A percentile compares a stretch with the other conserved stretches of the same genome.
These are phyloP conservation scores for Cicer pinnatifidum DNA, from an alignment of 306 rosid species.

Conservation along the genomic window DNA sequence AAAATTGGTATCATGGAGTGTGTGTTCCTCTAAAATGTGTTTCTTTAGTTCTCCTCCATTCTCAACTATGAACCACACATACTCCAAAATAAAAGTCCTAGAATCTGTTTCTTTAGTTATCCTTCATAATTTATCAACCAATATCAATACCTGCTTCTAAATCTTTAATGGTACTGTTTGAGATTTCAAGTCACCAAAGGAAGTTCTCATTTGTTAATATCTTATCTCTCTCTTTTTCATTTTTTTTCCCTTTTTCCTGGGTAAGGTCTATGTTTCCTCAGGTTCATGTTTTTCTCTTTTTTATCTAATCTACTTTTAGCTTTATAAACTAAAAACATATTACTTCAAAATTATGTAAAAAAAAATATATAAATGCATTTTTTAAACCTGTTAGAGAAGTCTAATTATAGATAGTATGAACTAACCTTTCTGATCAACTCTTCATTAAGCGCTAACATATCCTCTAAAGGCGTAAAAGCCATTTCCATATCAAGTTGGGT, in stretches of 20 bases:
- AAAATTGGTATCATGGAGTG: no score
- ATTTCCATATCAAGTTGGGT: constrained; percentile 97
- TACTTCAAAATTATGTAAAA: constrained; percentile 11
- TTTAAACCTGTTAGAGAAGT: constrained; percentile 26
- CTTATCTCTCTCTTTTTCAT: not conserved
- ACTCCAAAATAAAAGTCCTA: no score
- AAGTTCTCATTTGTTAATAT: constrained; percentile 5
- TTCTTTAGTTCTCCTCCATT: no score
- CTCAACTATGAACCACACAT: no score
- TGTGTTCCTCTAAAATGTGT: no score
- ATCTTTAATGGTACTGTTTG: constrained; percentile 3
- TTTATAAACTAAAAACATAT: no score
- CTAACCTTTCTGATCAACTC: constrained; percentile 89
- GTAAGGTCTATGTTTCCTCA: no score
- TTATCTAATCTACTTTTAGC: no score
- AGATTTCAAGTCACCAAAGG: constrained; percentile 12
- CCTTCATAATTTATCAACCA: not conserved
- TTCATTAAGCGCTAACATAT: constrained; percentile 87
- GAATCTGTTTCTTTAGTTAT: not conserved
- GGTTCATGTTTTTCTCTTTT: no score
- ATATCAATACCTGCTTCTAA: constrained; percentile 18
- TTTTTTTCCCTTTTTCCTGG: no score
- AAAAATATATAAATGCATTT: not conserved
- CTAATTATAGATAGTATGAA: constrained; percentile 23
- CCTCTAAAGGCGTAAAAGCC: constrained; percentile 91